These are phyloP conservation scores for Hamamelis virginiana DNA, from an alignment of 164 flowering plant species.

Conservation along the genomic window DNA sequence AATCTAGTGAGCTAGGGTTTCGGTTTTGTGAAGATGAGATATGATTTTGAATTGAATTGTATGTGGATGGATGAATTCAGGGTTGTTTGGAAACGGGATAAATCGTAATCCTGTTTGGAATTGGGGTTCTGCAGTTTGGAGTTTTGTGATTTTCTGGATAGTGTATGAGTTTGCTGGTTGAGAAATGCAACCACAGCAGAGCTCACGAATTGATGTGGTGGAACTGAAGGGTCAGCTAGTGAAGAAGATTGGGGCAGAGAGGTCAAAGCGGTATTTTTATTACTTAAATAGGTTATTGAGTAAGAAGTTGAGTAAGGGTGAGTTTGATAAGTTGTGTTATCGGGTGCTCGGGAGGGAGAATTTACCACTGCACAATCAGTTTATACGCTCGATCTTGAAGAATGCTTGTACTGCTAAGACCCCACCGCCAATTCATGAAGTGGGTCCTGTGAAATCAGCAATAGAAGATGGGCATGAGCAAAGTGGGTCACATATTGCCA, in stretches of 20 bases:
- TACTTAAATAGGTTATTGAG: constrained; percentile 64
- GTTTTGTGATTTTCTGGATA: constrained; percentile 10
- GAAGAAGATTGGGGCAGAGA: constrained; percentile 83
- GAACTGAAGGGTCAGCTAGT: constrained; percentile 78
- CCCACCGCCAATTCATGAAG: constrained; percentile 50
- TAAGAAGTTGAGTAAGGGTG: constrained; percentile 73
- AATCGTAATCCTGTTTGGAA: constrained; percentile 3
- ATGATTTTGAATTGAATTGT: constrained; percentile 20
- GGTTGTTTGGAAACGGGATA: constrained; percentile 14
- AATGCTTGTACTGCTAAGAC: constrained; percentile 72
- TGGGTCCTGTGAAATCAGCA: constrained; percentile 36
- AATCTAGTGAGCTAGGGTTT: constrained; percentile 45
- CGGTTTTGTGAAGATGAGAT: constrained; percentile 38
- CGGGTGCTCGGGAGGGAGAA: constrained; percentile 76
- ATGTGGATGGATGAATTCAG: constrained; percentile 13
- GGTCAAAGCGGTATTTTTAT: constrained; percentile 65
- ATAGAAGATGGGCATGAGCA: constrained; percentile 52
- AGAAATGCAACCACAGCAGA: constrained; percentile 78
- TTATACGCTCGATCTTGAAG: constrained; percentile 74
- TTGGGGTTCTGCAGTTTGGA: constrained; percentile 16
- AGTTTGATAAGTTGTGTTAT: constrained; percentile 70
- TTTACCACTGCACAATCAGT: constrained; percentile 72
- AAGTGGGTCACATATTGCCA: constrained; percentile 32
- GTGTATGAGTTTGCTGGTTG: constrained; percentile 38
- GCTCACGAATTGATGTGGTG: constrained; percentile 65